Evolutionary conservation across 192 early-diverging fungal species (phyloP).

Genomic region (Lunasporangiospora selenospora): DNA sequence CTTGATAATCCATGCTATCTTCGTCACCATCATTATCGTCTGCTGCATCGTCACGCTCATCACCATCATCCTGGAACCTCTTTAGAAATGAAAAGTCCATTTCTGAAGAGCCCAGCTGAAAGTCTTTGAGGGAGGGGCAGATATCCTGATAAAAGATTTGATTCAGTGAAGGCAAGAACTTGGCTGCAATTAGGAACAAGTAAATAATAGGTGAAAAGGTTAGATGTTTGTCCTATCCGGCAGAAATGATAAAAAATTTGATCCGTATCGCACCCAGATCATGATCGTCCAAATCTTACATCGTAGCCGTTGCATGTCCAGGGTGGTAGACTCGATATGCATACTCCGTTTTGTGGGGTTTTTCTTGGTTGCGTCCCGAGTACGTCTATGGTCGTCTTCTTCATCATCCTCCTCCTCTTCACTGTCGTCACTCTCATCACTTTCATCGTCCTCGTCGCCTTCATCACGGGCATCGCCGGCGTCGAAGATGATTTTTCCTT

Average conservation of each 20-base stretch:
- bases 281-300: constrained; percentile 8
- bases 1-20: constrained; percentile 18
- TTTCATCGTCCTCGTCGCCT: constrained; percentile 49
- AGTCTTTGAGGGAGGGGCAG: constrained; percentile 75
- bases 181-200: constrained; percentile 28
- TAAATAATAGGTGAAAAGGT: no score
- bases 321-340: constrained; percentile 11
- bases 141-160: constrained; percentile 58
- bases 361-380: constrained; percentile 5
- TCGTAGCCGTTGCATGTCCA: constrained; percentile 37
- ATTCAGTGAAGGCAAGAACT: constrained; percentile 54
- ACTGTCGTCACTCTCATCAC: constrained; percentile 46
- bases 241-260: no score
- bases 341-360: constrained; percentile 9
- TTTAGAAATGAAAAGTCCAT: constrained; percentile 66
- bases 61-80: constrained; percentile 56
- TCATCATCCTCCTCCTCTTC: constrained; percentile 17
- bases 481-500: constrained; percentile 96
- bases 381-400: constrained; percentile 6
- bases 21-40: constrained; percentile 22
- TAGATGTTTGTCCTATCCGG: no score
- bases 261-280: no score
- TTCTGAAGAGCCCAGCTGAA: constrained; percentile 70
- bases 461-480: constrained; percentile 77
- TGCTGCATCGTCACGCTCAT: constrained; percentile 17